A percentile compares a stretch with the other conserved stretches of the same genome.
phyloP scores from a whole-genome alignment of 2,329 filamentous ascomycete genomes.

The Ophiostoma quercus region DNA sequence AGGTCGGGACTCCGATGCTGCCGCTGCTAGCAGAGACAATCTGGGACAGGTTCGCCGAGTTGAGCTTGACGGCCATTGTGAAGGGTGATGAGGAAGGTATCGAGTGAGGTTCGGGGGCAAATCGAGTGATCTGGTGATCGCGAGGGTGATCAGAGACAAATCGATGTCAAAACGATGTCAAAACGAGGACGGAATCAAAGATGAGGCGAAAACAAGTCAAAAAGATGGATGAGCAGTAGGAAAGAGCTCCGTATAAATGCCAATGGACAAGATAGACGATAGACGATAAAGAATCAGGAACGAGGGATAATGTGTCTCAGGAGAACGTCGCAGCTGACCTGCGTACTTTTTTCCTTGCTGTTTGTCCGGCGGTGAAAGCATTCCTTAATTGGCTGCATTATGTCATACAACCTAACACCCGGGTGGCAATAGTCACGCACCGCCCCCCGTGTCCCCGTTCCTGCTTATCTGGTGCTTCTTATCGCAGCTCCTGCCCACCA shows the following conservation, averaged over 20 bases:
- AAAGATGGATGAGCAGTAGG: background rate
- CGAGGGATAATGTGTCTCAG: background rate
- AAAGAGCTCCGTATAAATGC: background rate
- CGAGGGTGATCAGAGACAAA: no score
- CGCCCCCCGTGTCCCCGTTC: background rate
- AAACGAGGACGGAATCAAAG: background rate
- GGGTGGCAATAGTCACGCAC: background rate
- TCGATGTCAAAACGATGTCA: no score
- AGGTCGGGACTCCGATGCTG: slow-evolving; percentile 39
- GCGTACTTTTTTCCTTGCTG: background rate
- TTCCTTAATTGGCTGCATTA: background rate
- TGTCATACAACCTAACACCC: background rate
- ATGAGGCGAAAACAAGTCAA: background rate
- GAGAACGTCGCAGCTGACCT: background rate
- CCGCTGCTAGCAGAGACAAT: slow-evolving; percentile 29
- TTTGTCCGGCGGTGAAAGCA: slow-evolving; percentile 1
- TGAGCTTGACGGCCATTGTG: slow-evolving; percentile 36
- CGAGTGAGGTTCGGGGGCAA: background rate
- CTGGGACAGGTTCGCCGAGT: slow-evolving; percentile 37
- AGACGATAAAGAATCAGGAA: background rate
- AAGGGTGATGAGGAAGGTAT: background rate
- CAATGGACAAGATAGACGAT: background rate
- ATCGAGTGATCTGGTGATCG: background rate
- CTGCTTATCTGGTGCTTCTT: background rate
- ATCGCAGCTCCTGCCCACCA: background rate